A percentile compares a stretch with the other conserved stretches of the same genome.
phyloP scores from a whole-genome alignment of 106 monocot genomes.

The Agapanthus africanus region DNA sequence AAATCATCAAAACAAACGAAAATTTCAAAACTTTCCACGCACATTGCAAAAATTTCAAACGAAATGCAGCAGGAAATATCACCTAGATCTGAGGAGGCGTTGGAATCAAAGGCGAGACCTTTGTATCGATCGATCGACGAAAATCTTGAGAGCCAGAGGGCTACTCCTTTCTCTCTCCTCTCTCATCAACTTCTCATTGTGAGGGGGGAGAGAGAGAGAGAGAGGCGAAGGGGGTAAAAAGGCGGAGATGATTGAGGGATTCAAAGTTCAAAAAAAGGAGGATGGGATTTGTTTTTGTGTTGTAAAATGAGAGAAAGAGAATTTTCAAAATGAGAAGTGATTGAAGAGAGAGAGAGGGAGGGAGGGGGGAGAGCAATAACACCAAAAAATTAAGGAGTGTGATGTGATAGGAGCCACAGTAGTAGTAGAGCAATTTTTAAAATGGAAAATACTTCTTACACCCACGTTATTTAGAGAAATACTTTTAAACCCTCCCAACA shows the following conservation, averaged over 20 bases:
- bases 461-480: too few species aligned
- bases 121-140: not conserved
- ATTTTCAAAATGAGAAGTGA: not conserved
- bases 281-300: not conserved
- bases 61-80: not conserved
- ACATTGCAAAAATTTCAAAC: not conserved
- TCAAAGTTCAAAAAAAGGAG: constrained; percentile 7
- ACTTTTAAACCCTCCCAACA: too few species aligned
- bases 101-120: not conserved
- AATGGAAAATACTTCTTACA: too few species aligned
- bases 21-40: not conserved
- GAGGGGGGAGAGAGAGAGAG: constrained; percentile 2
- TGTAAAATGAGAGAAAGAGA: not conserved
- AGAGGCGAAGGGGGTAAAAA: constrained; percentile 5
- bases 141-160: too few species aligned
- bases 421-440: too few species aligned
- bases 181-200: not conserved
- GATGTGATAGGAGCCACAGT: too few species aligned
- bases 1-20: not conserved
- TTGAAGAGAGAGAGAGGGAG: too few species aligned
- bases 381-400: too few species aligned
- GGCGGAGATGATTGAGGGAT: constrained; percentile 3
- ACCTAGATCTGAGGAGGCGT: constrained; percentile 7
- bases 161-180: too few species aligned
- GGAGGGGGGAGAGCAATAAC: too few species aligned